Conservation (phyloP, 1,284 basidiomycete species). For the Irpex sp. region DNA sequence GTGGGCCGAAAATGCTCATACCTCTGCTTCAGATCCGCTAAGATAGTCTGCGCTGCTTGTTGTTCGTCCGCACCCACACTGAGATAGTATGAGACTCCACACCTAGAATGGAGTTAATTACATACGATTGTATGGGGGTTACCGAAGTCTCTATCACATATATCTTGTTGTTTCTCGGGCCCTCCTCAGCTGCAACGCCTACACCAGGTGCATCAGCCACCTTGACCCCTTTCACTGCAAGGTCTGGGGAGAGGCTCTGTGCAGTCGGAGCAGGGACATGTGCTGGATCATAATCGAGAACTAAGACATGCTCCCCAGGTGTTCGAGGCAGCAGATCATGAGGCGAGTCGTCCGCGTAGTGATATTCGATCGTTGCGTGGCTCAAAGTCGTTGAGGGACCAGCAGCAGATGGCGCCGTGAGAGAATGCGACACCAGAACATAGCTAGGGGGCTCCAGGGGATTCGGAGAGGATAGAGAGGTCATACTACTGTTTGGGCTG, state of each 20-base stretch:
- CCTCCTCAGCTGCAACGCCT: constrained; percentile 40
- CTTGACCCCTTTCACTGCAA: constrained; percentile 58
- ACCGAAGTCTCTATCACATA: constrained; percentile 65
- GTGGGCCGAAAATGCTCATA: constrained; percentile 19
- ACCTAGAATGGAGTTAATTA: neutral
- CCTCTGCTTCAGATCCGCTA: constrained; percentile 67
- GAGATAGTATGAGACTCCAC: constrained; percentile 4
- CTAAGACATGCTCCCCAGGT: constrained; percentile 62
- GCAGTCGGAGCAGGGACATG: constrained; percentile 36
- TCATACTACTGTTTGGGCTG: constrained; percentile 1
- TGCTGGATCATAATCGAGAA: constrained; percentile 59
- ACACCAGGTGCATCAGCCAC: constrained; percentile 72
- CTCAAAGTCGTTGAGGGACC: constrained; percentile 44
- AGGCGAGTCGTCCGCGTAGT: constrained; percentile 74
- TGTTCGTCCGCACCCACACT: constrained; percentile 32
- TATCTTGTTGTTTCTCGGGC: constrained; percentile 56
- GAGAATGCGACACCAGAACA: constrained; percentile 52
- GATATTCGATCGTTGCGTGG: constrained; percentile 78
- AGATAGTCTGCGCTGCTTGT: constrained; percentile 43
- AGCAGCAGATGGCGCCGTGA: constrained; percentile 1
- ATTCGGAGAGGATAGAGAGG: constrained; percentile 2
- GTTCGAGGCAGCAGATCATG: constrained; percentile 53
- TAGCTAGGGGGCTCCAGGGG: constrained; percentile 48
- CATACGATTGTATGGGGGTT: constrained; percentile 28
- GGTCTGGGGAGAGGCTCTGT: constrained; percentile 57